Evolutionary conservation across 2,329 filamentous ascomycete species (phyloP).

Genomic region (Phyllosticta citriasiana): DNA sequence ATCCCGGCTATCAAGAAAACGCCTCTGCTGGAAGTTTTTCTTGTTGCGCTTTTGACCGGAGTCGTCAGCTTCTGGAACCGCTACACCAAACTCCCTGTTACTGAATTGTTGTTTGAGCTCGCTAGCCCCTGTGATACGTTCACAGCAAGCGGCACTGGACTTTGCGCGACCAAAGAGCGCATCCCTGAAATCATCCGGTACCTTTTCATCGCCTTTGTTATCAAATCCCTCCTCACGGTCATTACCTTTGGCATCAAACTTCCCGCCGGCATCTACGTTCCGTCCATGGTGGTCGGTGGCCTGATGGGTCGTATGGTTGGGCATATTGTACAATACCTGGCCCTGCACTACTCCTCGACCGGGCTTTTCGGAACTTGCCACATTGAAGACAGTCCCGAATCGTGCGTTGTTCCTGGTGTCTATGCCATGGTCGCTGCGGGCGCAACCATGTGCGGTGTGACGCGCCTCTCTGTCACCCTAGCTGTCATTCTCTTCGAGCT

Average conservation of each 20-base stretch:
- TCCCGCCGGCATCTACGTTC: conserved; percentile 93
- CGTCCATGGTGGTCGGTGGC: conserved; percentile 96
- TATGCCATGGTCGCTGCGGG: conserved; percentile 92
- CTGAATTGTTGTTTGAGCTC: conserved; percentile 81
- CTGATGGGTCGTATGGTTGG: conserved; percentile 82
- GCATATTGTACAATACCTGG: conserved; percentile 72
- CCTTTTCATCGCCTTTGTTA: conserved; percentile 67
- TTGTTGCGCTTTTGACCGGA: conserved; percentile 79
- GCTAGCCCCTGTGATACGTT: conserved; percentile 76
- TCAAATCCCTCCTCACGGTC: conserved; percentile 80
- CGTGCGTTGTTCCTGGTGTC: conserved; percentile 91
- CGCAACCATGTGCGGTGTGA: conserved; percentile 96
- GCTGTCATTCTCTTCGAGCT: conserved; percentile 94
- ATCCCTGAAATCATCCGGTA: conserved; percentile 69
- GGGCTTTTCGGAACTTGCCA: conserved; percentile 67
- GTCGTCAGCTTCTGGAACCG: conserved; percentile 87
- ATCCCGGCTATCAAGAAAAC: conserved; percentile 70
- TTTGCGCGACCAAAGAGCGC: conserved; percentile 67
- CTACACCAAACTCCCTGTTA: conserved; percentile 79
- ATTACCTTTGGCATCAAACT: conserved; percentile 96
- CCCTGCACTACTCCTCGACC: conserved; percentile 61
- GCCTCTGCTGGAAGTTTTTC: conserved; percentile 75
- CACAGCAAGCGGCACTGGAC: conserved; percentile 55
- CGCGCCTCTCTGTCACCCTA: conserved; percentile 81
- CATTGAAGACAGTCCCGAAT: conserved; percentile 55